Evolutionary conservation across 2,329 filamentous ascomycete genomes (phyloP), one percentile per base, ranked within the genome.

Genomic region (Aspergillus hiratsukae): DNA sequence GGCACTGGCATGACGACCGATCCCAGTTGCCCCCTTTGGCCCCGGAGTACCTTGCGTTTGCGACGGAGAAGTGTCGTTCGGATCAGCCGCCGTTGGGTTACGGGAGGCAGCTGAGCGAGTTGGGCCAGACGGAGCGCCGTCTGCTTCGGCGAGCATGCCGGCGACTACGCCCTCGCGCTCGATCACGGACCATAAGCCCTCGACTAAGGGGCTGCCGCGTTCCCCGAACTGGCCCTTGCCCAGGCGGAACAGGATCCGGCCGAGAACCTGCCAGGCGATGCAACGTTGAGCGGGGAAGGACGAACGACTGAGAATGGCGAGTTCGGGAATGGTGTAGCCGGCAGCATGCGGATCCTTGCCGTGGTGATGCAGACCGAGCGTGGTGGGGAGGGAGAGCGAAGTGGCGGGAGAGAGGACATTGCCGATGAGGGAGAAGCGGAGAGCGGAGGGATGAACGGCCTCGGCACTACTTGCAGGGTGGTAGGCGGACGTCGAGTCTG

Each of bases 381-480:
- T 87, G 1, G 85, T 84, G 4, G 93, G 89, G 27, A 97, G 86
- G 1, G 83, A 79, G 54, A 91, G 82, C 27, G 91, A 86, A 35
- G 85, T 82, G 50, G 85, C 81, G 0, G 94, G 94, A 0, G 93
- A 85, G 11, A 99, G 81, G 2, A 99, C 81, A 0, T 82, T 81
- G 59, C 93, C 94, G 51, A 81, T 83, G 71, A 99, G 96, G 70
- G 92, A 88, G 78, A 97, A 99, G 55, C 94, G 89, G 51, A 99
- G 81, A 35, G 89, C 84, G 1, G 88, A 86, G 1, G 92, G 72
- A 5, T 72, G 64, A 45, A 76, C 80, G 35, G 88, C 80, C n/a
- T 95, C 82, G 3, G 84, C 83, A 43, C 83, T 79, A 59, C 90
- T 86, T 14, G 84, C 81, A 0, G 93, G 91, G 69, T 93, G 89